These are phyloP conservation scores for Blumeria graminis DNA, from an alignment of 2,329 filamentous ascomycete species.

Conservation along the genomic window DNA sequence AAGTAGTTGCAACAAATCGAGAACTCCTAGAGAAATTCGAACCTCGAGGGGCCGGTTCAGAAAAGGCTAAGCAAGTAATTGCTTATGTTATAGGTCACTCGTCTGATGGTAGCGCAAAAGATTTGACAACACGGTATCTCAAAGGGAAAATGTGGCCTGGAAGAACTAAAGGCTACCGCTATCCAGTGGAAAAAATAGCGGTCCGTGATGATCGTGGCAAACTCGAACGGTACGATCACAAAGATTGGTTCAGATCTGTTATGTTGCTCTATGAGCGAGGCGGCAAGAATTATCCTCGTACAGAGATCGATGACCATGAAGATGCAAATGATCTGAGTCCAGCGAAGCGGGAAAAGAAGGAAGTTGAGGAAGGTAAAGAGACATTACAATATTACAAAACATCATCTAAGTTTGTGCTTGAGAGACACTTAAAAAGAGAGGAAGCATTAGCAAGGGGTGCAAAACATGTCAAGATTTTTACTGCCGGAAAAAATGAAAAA, in stretches of 20 bases:
- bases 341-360: conserved; percentile 46
- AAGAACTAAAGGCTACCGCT: conserved; percentile 64
- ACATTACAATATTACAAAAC: conserved; percentile 75
- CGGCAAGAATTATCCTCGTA: conserved; percentile 26
- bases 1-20: conserved; percentile 42
- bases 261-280: conserved; percentile 48
- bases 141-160: conserved; percentile 63
- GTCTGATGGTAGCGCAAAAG: conserved; percentile 69
- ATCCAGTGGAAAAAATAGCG: conserved; percentile 57
- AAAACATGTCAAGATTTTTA: conserved; percentile 49
- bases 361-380: conserved; percentile 49
- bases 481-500: conserved; percentile 44
- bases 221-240: conserved; percentile 48
- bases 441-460: conserved; percentile 57
- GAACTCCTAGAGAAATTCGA: conserved; percentile 56
- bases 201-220: conserved; percentile 58
- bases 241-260: conserved; percentile 70
- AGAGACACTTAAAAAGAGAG: conserved; percentile 71
- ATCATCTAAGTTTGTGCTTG: conserved; percentile 63
- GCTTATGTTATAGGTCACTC: conserved; percentile 73
- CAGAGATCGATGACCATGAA: conserved; percentile 55
- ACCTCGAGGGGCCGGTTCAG: conserved; percentile 58
- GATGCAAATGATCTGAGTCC: conserved; percentile 54
- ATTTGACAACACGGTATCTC: conserved; percentile 80
- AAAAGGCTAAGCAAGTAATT: conserved; percentile 70